Conservation (phyloP, 805 yeast species). For the Grigorovia humatica region DNA sequence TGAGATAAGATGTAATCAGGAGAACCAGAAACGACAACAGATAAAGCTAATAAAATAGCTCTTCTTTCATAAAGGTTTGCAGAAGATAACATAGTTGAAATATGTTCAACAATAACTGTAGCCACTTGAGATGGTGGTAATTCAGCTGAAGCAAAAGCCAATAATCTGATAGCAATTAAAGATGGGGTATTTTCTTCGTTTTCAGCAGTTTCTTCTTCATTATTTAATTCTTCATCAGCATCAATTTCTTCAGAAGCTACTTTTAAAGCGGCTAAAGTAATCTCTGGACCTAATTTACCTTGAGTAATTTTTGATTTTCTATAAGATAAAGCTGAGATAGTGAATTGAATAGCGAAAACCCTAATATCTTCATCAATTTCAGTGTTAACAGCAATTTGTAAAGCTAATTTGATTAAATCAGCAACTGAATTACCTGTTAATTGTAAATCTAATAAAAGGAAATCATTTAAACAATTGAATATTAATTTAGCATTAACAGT, state of each 20-base stretch:
- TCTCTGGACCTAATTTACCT: slow-evolving; percentile 73
- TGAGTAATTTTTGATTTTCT: slow-evolving; percentile 72
- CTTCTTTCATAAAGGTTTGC: slow-evolving; percentile 70
- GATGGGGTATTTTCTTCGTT: slow-evolving; percentile 82
- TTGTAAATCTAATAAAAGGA: slow-evolving; percentile 65
- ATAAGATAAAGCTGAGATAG: slow-evolving; percentile 66
- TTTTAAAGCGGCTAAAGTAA: slow-evolving; percentile 62
- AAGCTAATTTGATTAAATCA: slow-evolving; percentile 59
- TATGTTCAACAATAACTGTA: slow-evolving; percentile 59
- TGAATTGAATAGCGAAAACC: slow-evolving; percentile 72
- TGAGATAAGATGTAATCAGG: slow-evolving; percentile 84
- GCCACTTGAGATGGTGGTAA: slow-evolving; percentile 91
- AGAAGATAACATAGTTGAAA: slow-evolving; percentile 48
- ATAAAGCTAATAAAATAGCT: slow-evolving; percentile 74
- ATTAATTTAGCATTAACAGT: slow-evolving; percentile 59
- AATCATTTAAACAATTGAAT: slow-evolving; percentile 76
- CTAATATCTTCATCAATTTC: slow-evolving; percentile 72
- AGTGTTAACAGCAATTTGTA: slow-evolving; percentile 61
- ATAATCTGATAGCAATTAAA: slow-evolving; percentile 65
- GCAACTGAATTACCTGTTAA: slow-evolving; percentile 67
- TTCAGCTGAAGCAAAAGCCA: slow-evolving; percentile 68
- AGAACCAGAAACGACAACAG: slow-evolving; percentile 82
- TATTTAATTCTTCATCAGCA: slow-evolving; percentile 60
- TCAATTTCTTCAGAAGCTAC: slow-evolving; percentile 79
- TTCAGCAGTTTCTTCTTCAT: slow-evolving; percentile 83